Evolutionary conservation across 306 rosid species (phyloP).

Genomic region (Corylus heterophylla): DNA sequence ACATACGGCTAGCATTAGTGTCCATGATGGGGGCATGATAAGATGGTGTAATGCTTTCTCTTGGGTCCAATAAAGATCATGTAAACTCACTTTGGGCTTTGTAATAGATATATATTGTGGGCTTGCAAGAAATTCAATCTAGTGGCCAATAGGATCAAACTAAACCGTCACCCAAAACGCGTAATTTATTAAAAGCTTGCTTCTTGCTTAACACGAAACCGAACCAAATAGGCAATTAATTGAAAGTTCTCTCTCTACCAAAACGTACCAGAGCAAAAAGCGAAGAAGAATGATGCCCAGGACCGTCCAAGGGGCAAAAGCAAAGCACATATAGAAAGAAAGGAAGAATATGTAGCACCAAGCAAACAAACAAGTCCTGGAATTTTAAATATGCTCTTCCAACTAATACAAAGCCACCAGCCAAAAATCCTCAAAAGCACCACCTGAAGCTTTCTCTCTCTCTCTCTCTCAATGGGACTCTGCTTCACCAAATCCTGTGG

Average conservation of each 20-base stretch:
- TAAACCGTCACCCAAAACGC: no score
- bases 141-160: no score
- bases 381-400: not conserved
- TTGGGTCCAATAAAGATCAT: no score
- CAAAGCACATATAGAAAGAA: slow-evolving; percentile 51
- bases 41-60: no score
- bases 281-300: slow-evolving; percentile 42
- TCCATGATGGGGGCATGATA: no score
- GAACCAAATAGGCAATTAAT: not conserved
- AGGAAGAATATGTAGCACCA: not conserved
- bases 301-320: slow-evolving; percentile 42
- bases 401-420: no score
- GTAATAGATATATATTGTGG: no score
- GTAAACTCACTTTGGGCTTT: no score
- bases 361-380: not conserved
- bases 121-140: no score
- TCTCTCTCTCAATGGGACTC: slow-evolving; percentile 52
- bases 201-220: not conserved
- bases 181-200: not conserved
- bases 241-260: not conserved
- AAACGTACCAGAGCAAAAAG: slow-evolving; percentile 30
- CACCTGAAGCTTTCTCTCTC: not conserved
- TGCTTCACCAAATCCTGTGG: slow-evolving; percentile 65
- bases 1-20: no score
- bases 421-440: not conserved